Conservation (phyloP, 441 rosid species). For the Corymbia citriodora region DNA sequence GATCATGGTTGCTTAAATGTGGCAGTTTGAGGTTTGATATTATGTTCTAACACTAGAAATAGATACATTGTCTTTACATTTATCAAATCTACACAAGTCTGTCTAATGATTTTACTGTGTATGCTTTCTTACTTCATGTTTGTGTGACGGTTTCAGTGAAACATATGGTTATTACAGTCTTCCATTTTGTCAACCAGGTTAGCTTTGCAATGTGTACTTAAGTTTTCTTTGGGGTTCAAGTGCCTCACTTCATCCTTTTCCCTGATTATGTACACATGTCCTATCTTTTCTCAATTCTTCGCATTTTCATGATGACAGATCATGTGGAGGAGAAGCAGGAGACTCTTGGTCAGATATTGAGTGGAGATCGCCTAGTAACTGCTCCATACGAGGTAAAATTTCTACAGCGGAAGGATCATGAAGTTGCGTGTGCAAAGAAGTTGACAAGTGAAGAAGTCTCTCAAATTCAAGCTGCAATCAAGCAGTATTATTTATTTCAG, state of each 20-base stretch:
- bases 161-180: slow-evolving; percentile 4
- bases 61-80: neutral
- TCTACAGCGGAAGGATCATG: neutral
- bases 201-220: neutral
- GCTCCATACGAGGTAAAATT: neutral
- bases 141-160: neutral
- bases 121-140: neutral
- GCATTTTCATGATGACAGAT: neutral
- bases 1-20: neutral
- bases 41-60: neutral
- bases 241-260: neutral
- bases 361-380: slow-evolving; percentile 3
- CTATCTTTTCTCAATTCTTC: neutral
- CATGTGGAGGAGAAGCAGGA: neutral
- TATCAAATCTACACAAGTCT: neutral
- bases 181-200: slow-evolving; percentile 11
- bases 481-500: neutral
- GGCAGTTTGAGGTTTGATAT: neutral
- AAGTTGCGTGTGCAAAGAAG: neutral
- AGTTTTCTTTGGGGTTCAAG: neutral
- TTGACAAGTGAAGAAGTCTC: slow-evolving; percentile 1
- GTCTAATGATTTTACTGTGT: neutral
- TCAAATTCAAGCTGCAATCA: neutral
- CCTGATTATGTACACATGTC: neutral
- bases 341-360: neutral